A percentile compares a stretch with the other conserved stretches of the same genome.
Conservation (phyloP, 139 green algal species). For the Volvox africanus region DNA sequence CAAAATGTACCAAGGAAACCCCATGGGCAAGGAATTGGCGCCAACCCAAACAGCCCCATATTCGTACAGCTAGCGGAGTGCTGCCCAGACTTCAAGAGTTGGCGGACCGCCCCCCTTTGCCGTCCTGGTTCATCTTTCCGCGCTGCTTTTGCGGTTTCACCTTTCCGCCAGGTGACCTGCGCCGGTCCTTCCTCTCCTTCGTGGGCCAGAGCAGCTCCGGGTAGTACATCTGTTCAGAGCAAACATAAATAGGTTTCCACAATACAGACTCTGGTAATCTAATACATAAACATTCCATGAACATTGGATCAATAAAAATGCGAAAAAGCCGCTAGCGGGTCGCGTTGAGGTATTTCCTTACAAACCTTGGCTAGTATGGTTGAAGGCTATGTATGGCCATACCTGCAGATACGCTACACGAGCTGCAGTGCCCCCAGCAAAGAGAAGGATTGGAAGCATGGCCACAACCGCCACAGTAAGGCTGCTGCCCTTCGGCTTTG, state of each 20-base stretch:
- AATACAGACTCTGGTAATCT: no score
- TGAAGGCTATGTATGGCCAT: no score
- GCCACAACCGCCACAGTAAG: constrained; percentile 30
- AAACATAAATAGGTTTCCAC: not conserved
- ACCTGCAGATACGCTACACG: constrained; percentile 59
- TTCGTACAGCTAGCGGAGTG: no score
- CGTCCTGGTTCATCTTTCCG: constrained; percentile 66
- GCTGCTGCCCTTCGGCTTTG: not conserved
- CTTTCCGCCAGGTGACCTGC: constrained; percentile 3
- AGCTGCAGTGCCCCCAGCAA: constrained; percentile 20
- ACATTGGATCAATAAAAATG: no score
- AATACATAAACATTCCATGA: no score
- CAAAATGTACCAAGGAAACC: no score
- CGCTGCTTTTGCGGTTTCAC: constrained; percentile 55
- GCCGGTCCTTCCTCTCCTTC: constrained; percentile 52
- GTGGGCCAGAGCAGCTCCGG: constrained; percentile 58
- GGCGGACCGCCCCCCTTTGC: constrained; percentile 57
- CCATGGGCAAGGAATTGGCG: no score
- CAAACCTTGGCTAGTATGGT: no score
- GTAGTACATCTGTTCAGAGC: constrained; percentile 45
- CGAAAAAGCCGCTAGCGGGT: no score
- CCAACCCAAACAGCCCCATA: no score
- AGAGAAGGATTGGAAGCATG: constrained; percentile 44
- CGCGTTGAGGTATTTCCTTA: no score
- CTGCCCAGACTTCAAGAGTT: constrained; percentile 10